Percentiles rank a stretch among this genome's conserved stretches.
Evolutionary conservation across 2,329 filamentous ascomycete species (phyloP).

Genomic region (Chaetomium olivaceum): DNA sequence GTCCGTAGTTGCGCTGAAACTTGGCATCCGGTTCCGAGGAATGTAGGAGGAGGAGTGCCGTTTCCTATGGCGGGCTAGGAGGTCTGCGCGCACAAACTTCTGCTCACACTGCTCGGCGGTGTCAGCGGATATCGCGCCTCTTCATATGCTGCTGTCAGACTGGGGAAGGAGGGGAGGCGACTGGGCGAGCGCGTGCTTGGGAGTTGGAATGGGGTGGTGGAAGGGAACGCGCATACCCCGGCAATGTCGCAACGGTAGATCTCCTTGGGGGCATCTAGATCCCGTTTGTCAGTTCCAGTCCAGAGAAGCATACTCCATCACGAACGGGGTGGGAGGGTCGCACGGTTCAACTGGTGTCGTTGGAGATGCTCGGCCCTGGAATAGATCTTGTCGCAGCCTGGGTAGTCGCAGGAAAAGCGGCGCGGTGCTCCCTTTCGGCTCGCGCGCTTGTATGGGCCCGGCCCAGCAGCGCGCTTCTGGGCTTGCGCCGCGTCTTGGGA

Average conservation of each 20-base stretch:
- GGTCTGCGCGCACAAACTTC: conserved; percentile 75
- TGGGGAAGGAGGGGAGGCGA: background rate
- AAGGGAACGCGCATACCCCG: conserved; percentile 40
- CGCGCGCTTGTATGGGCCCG: conserved; percentile 49
- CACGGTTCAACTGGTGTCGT: conserved; percentile 80
- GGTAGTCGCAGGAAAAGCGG: conserved; percentile 64
- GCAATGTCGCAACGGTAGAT: conserved; percentile 76
- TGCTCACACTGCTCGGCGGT: conserved; percentile 58
- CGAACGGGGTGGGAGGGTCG: conserved; percentile 41
- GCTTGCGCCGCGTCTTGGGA: conserved; percentile 4
- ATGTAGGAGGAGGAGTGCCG: conserved; percentile 60
- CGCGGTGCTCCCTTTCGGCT: conserved; percentile 53
- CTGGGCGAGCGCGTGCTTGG: background rate
- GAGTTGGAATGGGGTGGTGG: background rate
- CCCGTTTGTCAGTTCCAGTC: conserved; percentile 19
- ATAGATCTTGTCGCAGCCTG: conserved; percentile 76
- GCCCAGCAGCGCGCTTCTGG: conserved; percentile 20
- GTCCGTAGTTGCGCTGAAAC: conserved; percentile 44
- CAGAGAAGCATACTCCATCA: conserved; percentile 23
- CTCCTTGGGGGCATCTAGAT: conserved; percentile 72
- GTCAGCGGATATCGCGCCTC: conserved; percentile 15
- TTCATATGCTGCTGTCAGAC: background rate
- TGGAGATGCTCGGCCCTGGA: conserved; percentile 80
- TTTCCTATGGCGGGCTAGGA: conserved; percentile 68
- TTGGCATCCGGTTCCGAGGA: conserved; percentile 52